These are phyloP conservation scores for Diaporthe sp. DNA, from an alignment of 2,329 filamentous ascomycete species.

Conservation along the genomic window DNA sequence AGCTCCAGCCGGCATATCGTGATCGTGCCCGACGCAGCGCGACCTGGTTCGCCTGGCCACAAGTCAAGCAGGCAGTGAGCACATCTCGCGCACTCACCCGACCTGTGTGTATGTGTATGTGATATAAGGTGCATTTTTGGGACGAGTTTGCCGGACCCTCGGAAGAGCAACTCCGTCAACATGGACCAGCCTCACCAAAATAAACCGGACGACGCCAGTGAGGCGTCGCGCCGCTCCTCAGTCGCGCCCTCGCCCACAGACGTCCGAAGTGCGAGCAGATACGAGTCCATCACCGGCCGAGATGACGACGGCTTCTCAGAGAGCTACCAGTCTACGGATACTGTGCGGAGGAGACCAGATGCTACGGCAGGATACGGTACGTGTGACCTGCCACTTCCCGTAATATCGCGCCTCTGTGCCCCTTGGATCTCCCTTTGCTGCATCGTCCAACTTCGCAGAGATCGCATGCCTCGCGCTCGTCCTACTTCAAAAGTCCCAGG, in stretches of 20 bases:
- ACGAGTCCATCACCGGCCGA: conserved; percentile 52
- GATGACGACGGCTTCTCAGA: conserved; percentile 63
- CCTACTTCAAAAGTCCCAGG: conserved; percentile 29
- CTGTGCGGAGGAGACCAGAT: conserved; percentile 71
- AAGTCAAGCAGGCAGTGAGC: conserved; percentile 4
- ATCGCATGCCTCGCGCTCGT: conserved; percentile 17
- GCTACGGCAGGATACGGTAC: conserved; percentile 65
- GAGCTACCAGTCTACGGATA: conserved; percentile 72
- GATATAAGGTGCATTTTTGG: background rate
- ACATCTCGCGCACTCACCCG: background rate
- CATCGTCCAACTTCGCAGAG: background rate
- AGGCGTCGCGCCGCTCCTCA: conserved; percentile 46
- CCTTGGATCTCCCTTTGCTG: conserved; percentile 15
- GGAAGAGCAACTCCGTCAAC: conserved; percentile 38
- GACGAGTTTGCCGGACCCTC: conserved; percentile 7
- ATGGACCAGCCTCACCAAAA: conserved; percentile 61
- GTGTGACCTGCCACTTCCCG: conserved; percentile 46
- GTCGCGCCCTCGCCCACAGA: conserved; percentile 64
- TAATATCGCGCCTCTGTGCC: conserved; percentile 23
- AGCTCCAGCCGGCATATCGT: background rate
- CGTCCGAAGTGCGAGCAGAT: conserved; percentile 58
- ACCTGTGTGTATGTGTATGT: background rate
- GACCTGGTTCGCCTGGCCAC: conserved; percentile 18
- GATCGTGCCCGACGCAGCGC: conserved; percentile 24
- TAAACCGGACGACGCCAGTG: conserved; percentile 19